Conservation (phyloP, 805 yeast genomes). For the Zygoascus flipseniorum region DNA sequence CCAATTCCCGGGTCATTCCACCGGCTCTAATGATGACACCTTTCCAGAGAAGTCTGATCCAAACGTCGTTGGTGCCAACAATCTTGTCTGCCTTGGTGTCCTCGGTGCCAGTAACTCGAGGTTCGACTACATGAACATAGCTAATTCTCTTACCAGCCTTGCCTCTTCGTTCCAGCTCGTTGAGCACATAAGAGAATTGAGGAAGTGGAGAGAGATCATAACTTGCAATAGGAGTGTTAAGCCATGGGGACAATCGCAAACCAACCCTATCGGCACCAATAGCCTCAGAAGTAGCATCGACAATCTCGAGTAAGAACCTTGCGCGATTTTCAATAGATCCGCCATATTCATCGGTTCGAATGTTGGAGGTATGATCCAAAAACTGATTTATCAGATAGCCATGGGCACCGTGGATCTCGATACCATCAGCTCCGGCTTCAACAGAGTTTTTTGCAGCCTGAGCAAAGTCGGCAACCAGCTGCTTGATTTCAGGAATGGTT, state of each 20-base stretch:
- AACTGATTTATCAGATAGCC: constrained; percentile 49
- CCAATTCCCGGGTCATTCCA: constrained; percentile 2
- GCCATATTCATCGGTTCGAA: constrained; percentile 54
- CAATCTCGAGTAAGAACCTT: constrained; percentile 42
- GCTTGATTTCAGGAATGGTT: constrained; percentile 21
- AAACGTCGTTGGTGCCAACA: constrained; percentile 5
- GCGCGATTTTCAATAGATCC: constrained; percentile 53
- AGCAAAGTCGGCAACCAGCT: neutral
- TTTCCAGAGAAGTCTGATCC: constrained; percentile 15
- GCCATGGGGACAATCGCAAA: constrained; percentile 31
- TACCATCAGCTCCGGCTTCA: constrained; percentile 51
- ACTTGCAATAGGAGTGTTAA: constrained; percentile 23
- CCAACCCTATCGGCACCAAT: constrained; percentile 45
- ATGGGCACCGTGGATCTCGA: constrained; percentile 59
- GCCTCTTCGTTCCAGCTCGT: constrained; percentile 35
- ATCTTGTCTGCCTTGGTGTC: constrained; percentile 5
- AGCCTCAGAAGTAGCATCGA: constrained; percentile 42
- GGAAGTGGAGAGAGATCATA: constrained; percentile 28
- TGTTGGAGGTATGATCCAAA: constrained; percentile 36
- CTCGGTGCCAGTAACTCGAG: constrained; percentile 21
- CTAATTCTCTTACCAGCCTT: constrained; percentile 29
- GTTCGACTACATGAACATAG: constrained; percentile 32
- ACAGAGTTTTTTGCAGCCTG: constrained; percentile 33
- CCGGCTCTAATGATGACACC: constrained; percentile 10
- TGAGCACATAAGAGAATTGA: constrained; percentile 32